Percentiles rank a stretch among this genome's conserved stretches.
Evolutionary conservation across 371 early-diverging fungal genomes (phyloP).

Genomic region (Mucor racemosus): DNA sequence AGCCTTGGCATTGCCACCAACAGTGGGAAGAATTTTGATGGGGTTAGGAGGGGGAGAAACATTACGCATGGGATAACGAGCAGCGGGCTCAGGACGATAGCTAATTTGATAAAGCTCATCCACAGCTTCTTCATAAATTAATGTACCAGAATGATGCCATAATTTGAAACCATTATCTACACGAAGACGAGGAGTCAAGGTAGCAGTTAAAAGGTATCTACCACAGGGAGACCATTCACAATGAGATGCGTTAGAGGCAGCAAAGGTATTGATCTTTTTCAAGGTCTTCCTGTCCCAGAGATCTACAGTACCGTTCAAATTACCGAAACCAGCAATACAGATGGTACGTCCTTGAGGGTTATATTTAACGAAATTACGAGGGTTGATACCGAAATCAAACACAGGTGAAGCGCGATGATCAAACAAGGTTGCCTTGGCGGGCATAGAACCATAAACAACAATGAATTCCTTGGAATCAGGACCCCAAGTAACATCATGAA

Average conservation of each 20-base stretch:
- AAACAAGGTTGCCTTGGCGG: conserved; percentile 90
- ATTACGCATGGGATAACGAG: conserved; percentile 70
- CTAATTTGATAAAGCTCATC: conserved; percentile 89
- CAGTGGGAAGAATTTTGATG: conserved; percentile 39
- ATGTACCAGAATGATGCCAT: conserved; percentile 93
- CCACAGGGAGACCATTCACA: conserved; percentile 96
- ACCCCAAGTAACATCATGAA: conserved; percentile 95
- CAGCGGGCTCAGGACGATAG: conserved; percentile 72
- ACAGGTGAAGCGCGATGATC: conserved; percentile 86
- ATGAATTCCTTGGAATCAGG: conserved; percentile 95
- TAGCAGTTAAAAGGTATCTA: conserved; percentile 89
- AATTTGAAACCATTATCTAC: conserved; percentile 97
- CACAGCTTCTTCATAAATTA: conserved; percentile 75
- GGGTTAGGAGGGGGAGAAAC: conserved; percentile 70
- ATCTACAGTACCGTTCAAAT: conserved; percentile 92
- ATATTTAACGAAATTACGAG: conserved; percentile 88
- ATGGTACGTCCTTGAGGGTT: conserved; percentile 90
- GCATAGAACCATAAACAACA: conserved; percentile 95
- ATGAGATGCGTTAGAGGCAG: conserved; percentile 82
- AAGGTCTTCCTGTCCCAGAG: conserved; percentile 89
- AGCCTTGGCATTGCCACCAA: conserved; percentile 41
- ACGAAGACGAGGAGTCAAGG: conserved; percentile 90
- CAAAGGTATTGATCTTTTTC: conserved; percentile 78
- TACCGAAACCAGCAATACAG: conserved; percentile 94
- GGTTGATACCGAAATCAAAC: conserved; percentile 84